Percentiles rank a stretch among this genome's conserved stretches.
These are phyloP conservation scores for Neurospora hispaniola DNA, from an alignment of 495 filamentous ascomycete genomes.

Conservation along the genomic window DNA sequence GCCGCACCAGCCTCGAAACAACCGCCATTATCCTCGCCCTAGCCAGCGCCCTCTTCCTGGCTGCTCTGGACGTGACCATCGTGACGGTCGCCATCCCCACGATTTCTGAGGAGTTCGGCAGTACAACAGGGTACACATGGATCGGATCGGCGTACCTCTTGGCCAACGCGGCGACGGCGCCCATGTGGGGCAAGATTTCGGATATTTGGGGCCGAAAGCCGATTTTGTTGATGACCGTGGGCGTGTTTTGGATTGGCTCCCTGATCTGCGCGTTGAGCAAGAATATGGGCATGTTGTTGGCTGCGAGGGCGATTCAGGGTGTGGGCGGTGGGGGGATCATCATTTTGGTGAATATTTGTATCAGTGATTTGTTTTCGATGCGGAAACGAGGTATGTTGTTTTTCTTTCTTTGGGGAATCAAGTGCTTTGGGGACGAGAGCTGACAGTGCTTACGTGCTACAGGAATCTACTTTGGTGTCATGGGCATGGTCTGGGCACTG, in stretches of 20 bases:
- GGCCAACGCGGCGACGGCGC: constrained; percentile 55
- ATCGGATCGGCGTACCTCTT: constrained; percentile 64
- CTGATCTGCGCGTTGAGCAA: constrained; percentile 58
- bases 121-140: constrained; percentile 64
- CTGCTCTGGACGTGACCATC: constrained; percentile 37
- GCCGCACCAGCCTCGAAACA: constrained; percentile 26
- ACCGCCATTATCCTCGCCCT: constrained; percentile 32
- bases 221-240: constrained; percentile 61
- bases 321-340: constrained; percentile 75
- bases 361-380: constrained; percentile 72
- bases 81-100: constrained; percentile 37
- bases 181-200: constrained; percentile 72
- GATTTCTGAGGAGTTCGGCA: constrained; percentile 52
- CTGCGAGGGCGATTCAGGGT: constrained; percentile 69
- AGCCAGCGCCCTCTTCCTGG: constrained; percentile 41
- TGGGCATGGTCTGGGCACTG: constrained; percentile 42
- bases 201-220: constrained; percentile 84
- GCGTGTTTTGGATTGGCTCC: constrained; percentile 66
- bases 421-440: not conserved
- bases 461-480: constrained; percentile 46
- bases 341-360: constrained; percentile 70
- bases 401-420: not conserved
- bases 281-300: constrained; percentile 65
- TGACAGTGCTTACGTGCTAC: constrained; percentile 31
- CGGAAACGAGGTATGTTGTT: constrained; percentile 39